These are phyloP conservation scores for Oenanthe javanica DNA, from an alignment of 140 eudicot species.

Conservation along the genomic window DNA sequence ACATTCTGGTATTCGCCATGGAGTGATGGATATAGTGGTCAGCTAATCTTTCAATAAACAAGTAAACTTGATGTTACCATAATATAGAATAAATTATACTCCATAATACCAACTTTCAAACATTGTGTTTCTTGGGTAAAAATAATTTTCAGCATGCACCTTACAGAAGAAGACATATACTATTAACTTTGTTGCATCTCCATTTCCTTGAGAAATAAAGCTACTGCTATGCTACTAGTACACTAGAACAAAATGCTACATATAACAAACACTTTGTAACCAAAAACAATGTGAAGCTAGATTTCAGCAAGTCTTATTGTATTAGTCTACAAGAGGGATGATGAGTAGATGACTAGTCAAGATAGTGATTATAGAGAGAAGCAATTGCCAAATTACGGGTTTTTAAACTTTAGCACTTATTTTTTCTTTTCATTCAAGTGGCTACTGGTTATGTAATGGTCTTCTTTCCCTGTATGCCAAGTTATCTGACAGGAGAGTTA, in stretches of 20 bases:
- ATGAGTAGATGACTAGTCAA: neutral
- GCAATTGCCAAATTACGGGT: neutral
- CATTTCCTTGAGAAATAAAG: neutral
- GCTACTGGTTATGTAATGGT: neutral
- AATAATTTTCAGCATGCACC: neutral
- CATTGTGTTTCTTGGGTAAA: neutral
- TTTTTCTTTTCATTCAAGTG: neutral
- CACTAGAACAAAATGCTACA: neutral
- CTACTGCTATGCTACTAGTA: neutral
- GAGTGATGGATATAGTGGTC: neutral
- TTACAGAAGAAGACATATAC: neutral
- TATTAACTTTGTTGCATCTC: neutral
- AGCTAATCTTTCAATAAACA: neutral
- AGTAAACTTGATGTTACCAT: neutral
- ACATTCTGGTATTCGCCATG: neutral
- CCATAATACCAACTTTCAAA: neutral
- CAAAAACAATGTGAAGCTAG: neutral
- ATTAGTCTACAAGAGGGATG: neutral
- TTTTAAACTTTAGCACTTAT: neutral
- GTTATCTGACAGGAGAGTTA: neutral
- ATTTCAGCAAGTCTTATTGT: neutral
- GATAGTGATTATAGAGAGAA: neutral
- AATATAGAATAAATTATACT: neutral
- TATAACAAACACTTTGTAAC: neutral
- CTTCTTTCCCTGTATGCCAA: neutral